Evolutionary conservation across 148 eudicot genomes (phyloP), one percentile per base, ranked within the genome.

Genomic region (Persicaria tinctoria): DNA sequence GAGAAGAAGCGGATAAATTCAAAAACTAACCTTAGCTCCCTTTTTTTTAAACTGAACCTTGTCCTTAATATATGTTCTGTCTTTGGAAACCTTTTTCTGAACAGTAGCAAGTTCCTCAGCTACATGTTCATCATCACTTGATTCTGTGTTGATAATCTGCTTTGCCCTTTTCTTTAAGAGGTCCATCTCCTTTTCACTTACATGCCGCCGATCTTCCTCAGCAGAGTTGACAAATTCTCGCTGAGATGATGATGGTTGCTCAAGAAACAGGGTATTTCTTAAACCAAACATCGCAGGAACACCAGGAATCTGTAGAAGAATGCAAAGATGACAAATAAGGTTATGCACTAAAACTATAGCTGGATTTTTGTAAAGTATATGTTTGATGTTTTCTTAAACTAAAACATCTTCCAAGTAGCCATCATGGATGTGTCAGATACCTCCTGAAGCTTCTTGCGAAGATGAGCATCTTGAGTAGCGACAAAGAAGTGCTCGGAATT

Each of bases 401-500:
- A 32, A 32, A 32, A 32, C 41, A 32, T 32, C 41, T 32, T 32
- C 41, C 41, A 32, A 32, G 41, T 32, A 32, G 41, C 41, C 41
- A 32, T 32, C 41, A 32, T 32, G 41, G 2, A 32, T 32, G 41
- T 32, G 41, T 17, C 46, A 70, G 54, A 48, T 78, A 93, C 98
- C 95, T 89, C 83, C 9, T 81, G 91, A 32, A 87, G 83, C 60
- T 82, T 86, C 79, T 80, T 84, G 72, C 97, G 87, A 77, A 95
- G 60, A 41, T 88, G 83, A 56, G 76, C 82, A 76, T 95, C 96
- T 81, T 95, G 98, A 38, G 93, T 90, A 63, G 88, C 97, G 54
- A 95, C 92, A 80, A 90, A 92, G 73, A 95, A 95, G 80, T 95
- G 98, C 82, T 95, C 98, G 2, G 81, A 75, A 76, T 95, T 95